Conservation (phyloP, 352 stramenopile species). For the Globisporangium sylvaticum region DNA sequence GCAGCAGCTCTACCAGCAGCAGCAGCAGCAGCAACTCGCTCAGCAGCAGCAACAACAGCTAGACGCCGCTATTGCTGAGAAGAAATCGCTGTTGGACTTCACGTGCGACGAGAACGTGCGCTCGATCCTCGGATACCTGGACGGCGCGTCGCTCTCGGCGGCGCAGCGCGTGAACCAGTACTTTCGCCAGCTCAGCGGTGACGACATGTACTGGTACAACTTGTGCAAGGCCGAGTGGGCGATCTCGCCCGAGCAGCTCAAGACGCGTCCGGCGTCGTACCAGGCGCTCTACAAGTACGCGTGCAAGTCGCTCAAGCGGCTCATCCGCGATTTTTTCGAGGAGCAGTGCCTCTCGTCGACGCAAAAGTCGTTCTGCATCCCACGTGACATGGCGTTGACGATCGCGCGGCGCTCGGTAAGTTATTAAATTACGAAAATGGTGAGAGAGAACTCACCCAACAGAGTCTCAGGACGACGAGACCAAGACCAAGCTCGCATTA, state of each 20-base stretch:
- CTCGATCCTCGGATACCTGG: conserved; percentile 60
- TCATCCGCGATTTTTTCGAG: conserved; percentile 78
- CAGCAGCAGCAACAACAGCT: conserved; percentile 14
- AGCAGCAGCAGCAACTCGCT: conserved; percentile 18
- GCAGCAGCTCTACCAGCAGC: conserved; percentile 24
- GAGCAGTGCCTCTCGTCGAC: conserved; percentile 73
- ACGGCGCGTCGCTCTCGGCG: conserved; percentile 59
- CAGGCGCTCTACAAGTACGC: conserved; percentile 76
- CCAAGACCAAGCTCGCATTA: not conserved
- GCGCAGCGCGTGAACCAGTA: conserved; percentile 57
- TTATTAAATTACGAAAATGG: not conserved
- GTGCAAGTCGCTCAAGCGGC: conserved; percentile 57
- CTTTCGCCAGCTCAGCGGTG: conserved; percentile 41
- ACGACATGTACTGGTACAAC: conserved; percentile 64
- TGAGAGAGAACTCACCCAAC: not conserved
- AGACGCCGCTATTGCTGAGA: not conserved
- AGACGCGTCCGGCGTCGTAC: conserved; percentile 52
- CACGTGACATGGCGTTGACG: conserved; percentile 50
- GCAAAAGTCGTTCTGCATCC: conserved; percentile 68
- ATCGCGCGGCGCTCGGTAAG: conserved; percentile 31
- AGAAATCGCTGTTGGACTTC: conserved; percentile 51
- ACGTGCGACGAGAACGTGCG: conserved; percentile 74
- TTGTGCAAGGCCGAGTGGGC: conserved; percentile 68
- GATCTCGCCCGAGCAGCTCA: conserved; percentile 70
- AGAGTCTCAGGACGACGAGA: not conserved